Evolutionary conservation across 768 basidiomycete species (phyloP).

Genomic region (Kwoniella europaea): DNA sequence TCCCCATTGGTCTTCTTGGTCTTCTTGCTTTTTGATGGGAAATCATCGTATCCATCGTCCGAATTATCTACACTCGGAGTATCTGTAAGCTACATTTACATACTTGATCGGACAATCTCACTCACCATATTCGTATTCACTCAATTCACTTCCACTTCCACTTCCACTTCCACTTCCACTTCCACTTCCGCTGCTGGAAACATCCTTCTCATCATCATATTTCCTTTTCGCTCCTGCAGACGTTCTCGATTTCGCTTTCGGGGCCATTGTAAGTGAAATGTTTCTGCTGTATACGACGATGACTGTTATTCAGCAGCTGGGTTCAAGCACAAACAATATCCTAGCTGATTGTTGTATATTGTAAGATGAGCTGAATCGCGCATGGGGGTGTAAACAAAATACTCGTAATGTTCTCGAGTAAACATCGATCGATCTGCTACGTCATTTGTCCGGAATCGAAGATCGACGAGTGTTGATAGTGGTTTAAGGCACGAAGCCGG

Average conservation of each 20-base stretch:
- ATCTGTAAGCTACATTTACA: no score
- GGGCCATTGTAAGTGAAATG: neutral
- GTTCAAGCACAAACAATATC: no score
- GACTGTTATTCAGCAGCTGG: no score
- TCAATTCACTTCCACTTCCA: neutral
- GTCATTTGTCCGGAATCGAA: neutral
- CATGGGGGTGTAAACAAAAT: neutral
- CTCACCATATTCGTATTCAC: neutral
- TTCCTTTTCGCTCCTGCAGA: neutral
- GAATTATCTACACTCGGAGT: neutral
- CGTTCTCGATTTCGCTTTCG: neutral
- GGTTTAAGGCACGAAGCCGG: neutral
- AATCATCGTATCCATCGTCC: neutral
- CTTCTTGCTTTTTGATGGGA: neutral
- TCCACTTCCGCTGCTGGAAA: no score
- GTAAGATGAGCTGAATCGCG: neutral
- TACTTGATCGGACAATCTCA: neutral
- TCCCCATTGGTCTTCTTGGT: neutral
- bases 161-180: no score
- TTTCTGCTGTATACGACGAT: no score
- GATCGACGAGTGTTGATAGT: neutral
- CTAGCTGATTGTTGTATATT: neutral
- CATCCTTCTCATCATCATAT: neutral
- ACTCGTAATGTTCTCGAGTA: conserved; percentile 4
- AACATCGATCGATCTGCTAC: neutral